Evolutionary conservation across 306 rosid genomes (phyloP), one percentile per base, ranked within the genome.

Genomic region (Cucumis cinereus): DNA sequence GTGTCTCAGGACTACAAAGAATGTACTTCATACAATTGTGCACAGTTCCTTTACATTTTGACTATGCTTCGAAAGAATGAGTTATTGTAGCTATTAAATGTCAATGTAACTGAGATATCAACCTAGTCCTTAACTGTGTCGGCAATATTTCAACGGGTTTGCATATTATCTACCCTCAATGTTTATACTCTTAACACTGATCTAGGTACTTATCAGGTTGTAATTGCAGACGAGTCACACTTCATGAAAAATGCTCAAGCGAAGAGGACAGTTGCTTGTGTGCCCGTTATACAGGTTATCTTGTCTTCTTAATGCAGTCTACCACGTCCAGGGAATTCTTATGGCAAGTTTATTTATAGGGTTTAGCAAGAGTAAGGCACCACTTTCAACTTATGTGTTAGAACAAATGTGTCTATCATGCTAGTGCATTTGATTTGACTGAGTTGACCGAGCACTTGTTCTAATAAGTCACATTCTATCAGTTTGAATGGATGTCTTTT

Each of bases 191-290:
- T 72, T 79, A 71, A 22, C 36, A 66, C 26, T 88, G 71, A 78
- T 58, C 41, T 79, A 24, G 84, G 83, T 40, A 83, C 47, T 76
- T 40, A 80, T 79, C 90, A 93, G 98, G 88, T 94, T 85, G 98
- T 94, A 77, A 94, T 94, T 86, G 98, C 98, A 57, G 98, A 94
- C 82, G 98, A 94, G 83, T 94, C 98, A 1, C 98, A 94, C 83
- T 94, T 67, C 85, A 81, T 94, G 61, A 94, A 94, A 89, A 94
- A 94, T 86, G 94, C 96, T 76, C 93, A 90, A 83, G 98, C 98
- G 81, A 94, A 94, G 88, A 94, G 98, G 82, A 94, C 98, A 79
- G 83, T 87, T 78, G 88, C 96, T 71, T 79, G 87, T 56, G 89
- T 91, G 77, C 98, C 98, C 22, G 89, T 94, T 76, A 86, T 94